Percentiles rank a stretch among this genome's conserved stretches.
phyloP scores from a whole-genome alignment of 2,329 filamentous ascomycete genomes.

The Orbilia blumenaviensis region DNA sequence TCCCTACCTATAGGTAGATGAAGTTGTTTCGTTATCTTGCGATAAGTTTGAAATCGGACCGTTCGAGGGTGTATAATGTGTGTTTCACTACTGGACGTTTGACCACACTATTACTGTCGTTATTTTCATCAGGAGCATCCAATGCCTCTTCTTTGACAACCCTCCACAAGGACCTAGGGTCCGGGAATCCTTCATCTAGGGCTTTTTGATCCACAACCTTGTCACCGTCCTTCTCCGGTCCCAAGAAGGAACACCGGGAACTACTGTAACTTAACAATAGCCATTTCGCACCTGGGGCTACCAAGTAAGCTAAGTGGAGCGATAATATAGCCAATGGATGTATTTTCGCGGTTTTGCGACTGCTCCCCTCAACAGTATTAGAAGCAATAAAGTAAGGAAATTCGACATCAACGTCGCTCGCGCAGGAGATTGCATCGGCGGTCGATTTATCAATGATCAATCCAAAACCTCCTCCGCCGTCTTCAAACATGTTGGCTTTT shows the following conservation, averaged over 20 bases:
- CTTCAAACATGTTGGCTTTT: not conserved
- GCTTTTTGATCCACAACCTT: not conserved
- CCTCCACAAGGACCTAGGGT: slow-evolving; percentile 24
- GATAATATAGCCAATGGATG: slow-evolving; percentile 26
- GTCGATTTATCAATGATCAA: slow-evolving; percentile 40
- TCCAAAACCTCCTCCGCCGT: not conserved
- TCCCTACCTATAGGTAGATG: too few relatives aligned
- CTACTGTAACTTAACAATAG: slow-evolving; percentile 32
- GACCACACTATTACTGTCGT: not conserved
- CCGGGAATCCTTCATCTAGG: not conserved
- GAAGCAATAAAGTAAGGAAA: slow-evolving; percentile 16
- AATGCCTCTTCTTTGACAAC: slow-evolving; percentile 9
- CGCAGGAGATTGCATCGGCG: slow-evolving; percentile 41
- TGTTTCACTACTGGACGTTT: slow-evolving; percentile 20
- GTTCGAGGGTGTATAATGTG: slow-evolving; percentile 26
- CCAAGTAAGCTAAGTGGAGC: slow-evolving; percentile 18
- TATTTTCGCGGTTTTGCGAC: not conserved
- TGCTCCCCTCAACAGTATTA: not conserved
- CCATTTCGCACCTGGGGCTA: slow-evolving; percentile 8
- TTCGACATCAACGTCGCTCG: slow-evolving; percentile 9
- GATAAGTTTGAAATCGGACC: not conserved
- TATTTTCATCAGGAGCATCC: slow-evolving; percentile 15
- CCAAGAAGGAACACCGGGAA: slow-evolving; percentile 28
- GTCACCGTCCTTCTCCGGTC: not conserved
- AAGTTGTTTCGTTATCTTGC: not conserved